Percentiles rank a stretch among this genome's conserved stretches.
Evolutionary conservation across 2,329 filamentous ascomycete genomes (phyloP).

Genomic region (Huntiella decipiens): DNA sequence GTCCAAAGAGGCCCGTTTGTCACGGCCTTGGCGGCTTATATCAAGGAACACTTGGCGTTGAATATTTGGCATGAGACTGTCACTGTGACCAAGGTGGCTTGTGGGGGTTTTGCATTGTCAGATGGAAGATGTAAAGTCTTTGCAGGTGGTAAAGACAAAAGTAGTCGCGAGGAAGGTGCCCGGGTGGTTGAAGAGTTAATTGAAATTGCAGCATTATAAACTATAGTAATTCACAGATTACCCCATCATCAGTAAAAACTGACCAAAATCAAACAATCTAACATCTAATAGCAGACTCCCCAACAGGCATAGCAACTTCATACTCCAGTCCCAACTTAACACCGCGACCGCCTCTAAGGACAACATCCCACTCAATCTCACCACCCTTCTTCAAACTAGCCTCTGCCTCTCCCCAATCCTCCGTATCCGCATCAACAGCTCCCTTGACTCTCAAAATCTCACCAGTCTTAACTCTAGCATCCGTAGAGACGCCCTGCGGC

Average conservation of each 20-base stretch:
- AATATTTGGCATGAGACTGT: slow-evolving; percentile 38
- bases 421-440: slow-evolving; percentile 17
- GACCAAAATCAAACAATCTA: neutral
- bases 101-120: slow-evolving; percentile 34
- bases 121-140: slow-evolving; percentile 33
- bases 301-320: slow-evolving; percentile 34
- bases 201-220: slow-evolving; percentile 4
- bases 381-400: slow-evolving; percentile 36
- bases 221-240: neutral
- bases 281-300: slow-evolving; percentile 21
- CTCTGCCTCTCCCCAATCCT: slow-evolving; percentile 34
- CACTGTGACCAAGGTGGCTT: slow-evolving; percentile 32
- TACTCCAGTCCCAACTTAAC: slow-evolving; percentile 43
- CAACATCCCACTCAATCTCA: slow-evolving; percentile 39
- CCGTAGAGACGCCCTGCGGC: slow-evolving; percentile 27
- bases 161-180: slow-evolving; percentile 1
- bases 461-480: slow-evolving; percentile 21
- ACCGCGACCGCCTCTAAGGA: slow-evolving; percentile 35
- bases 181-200: slow-evolving; percentile 7
- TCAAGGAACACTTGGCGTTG: slow-evolving; percentile 33
- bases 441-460: slow-evolving; percentile 13
- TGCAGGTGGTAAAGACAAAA: neutral
- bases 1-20: slow-evolving; percentile 25
- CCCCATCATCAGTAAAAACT: neutral
- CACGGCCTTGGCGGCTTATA: slow-evolving; percentile 29